These are phyloP conservation scores for Lactifluus echinatus DNA, from an alignment of 768 basidiomycete genomes.

Conservation along the genomic window DNA sequence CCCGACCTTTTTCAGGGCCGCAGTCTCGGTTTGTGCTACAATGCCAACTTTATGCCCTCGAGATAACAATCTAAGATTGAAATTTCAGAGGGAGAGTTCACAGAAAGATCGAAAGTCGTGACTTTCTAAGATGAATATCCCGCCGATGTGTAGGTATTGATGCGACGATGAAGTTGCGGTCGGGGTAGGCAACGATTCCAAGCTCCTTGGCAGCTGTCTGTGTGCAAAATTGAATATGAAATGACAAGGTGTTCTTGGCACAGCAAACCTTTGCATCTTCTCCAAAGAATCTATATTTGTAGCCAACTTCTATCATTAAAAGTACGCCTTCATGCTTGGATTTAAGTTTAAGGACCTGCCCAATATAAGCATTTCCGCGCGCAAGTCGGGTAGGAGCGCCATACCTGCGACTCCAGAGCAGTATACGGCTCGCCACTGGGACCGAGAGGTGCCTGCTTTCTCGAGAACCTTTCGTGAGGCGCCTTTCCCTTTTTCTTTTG, in stretches of 20 bases:
- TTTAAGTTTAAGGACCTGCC: slow-evolving; percentile 51
- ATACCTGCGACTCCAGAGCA: slow-evolving; percentile 64
- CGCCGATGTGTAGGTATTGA: slow-evolving; percentile 63
- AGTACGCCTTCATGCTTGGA: slow-evolving; percentile 54
- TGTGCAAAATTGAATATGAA: background rate
- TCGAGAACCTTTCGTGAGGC: slow-evolving; percentile 25
- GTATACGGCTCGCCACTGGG: slow-evolving; percentile 68
- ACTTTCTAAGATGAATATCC: slow-evolving; percentile 73
- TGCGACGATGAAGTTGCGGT: slow-evolving; percentile 68
- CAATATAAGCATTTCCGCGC: background rate
- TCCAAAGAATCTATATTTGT: slow-evolving; percentile 76
- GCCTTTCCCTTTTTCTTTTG: slow-evolving; percentile 24
- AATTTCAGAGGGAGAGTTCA: background rate
- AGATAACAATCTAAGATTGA: slow-evolving; percentile 50
- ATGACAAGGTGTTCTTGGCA: background rate
- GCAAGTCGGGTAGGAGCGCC: slow-evolving; percentile 1
- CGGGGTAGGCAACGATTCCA: slow-evolving; percentile 63
- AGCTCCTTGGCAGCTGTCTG: slow-evolving; percentile 65
- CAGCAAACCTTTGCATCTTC: slow-evolving; percentile 65
- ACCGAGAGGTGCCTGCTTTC: slow-evolving; percentile 42
- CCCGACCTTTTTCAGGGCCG: slow-evolving; percentile 77
- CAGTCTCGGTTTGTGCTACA: slow-evolving; percentile 76
- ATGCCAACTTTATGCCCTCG: slow-evolving; percentile 79
- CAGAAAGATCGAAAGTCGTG: slow-evolving; percentile 18
- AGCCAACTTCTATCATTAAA: slow-evolving; percentile 76